Base-by-base conservation (phyloP, 805 yeast species). In the Lipomyces sp. region DNA sequence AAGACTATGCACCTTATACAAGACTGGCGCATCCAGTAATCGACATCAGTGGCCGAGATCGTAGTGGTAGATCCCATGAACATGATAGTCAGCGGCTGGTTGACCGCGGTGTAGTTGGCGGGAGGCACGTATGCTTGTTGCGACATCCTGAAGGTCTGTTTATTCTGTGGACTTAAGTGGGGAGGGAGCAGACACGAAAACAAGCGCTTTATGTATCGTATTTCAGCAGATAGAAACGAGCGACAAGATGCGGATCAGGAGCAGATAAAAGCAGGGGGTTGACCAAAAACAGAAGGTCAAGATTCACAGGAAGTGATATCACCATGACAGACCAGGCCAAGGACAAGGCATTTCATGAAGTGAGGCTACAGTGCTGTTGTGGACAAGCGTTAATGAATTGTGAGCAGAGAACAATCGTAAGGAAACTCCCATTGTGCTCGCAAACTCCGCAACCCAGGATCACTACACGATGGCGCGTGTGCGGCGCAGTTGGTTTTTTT, bases 71-170 rank as follows among this genome's bases (percentile, higher is more conserved):
- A 15, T 30, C 69, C 71, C 11, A 53, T 55, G 30, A 15, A 13
- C 57, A 64, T 37, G 37, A 53, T 54, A 51, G 37, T 6, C 45
- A 67, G 8, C 5, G 70, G 58, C 66, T 67, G 70, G 60, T 64
- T 62, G 30, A 56, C 37, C 15, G 70, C 65, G 29, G 65, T 64
- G 37, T 50, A 55, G 48, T 29, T 24, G 42, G 50, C 48, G 24
- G 63, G 63, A 30, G 35, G 8, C 54, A 10, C 2, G 34, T 51
- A 51, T 24, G 1, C 54, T 15, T 24, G 24, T 24, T 24, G 54
- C 33, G 33, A 24, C 54, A 51, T 51, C 13, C n/a, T 51, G 54
- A 24, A 18, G 53, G 30, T 37, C 48, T 15, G 24, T 24, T 42
- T 42, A 7, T 15, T 18, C 7, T 42, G 29, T 42, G 2, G 48